Percentiles rank a stretch among this genome's conserved stretches.
phyloP scores from a whole-genome alignment of 202 grass and related monocot genomes.

The Digitaria exilis region DNA sequence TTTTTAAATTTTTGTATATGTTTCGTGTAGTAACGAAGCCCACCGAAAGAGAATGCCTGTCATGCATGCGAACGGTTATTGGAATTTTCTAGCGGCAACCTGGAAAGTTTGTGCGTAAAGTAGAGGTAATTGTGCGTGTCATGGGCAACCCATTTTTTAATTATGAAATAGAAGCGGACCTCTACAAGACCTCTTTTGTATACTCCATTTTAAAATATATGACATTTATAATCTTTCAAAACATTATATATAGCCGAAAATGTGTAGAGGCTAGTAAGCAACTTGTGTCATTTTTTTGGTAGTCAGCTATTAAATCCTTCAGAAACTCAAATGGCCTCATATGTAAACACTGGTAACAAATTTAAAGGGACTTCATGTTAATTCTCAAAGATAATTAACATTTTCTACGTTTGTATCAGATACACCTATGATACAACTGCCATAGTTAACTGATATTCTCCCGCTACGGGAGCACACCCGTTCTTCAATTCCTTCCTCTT shows the following conservation, averaged over 20 bases:
- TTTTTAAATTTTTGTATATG: not conserved
- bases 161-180: not conserved
- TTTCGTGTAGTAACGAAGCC: constrained; percentile 9
- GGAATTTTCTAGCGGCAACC: not conserved
- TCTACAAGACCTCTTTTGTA: not conserved
- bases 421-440: not conserved
- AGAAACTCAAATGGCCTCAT: not conserved
- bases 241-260: too few species aligned
- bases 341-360: not conserved
- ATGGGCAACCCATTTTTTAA: not conserved
- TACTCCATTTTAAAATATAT: not conserved
- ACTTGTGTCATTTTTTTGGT: not conserved
- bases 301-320: not conserved
- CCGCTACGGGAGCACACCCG: not conserved
- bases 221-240: too few species aligned
- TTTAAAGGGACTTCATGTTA: not conserved
- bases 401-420: not conserved
- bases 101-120: not conserved
- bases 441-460: not conserved
- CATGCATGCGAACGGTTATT: not conserved
- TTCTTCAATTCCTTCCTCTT: not conserved
- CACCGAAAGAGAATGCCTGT: not conserved
- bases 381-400: not conserved
- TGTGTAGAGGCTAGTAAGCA: not conserved
- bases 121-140: not conserved